Evolutionary conservation across 2,329 filamentous ascomycete species (phyloP).

Genomic region (Chaetomium sp.): DNA sequence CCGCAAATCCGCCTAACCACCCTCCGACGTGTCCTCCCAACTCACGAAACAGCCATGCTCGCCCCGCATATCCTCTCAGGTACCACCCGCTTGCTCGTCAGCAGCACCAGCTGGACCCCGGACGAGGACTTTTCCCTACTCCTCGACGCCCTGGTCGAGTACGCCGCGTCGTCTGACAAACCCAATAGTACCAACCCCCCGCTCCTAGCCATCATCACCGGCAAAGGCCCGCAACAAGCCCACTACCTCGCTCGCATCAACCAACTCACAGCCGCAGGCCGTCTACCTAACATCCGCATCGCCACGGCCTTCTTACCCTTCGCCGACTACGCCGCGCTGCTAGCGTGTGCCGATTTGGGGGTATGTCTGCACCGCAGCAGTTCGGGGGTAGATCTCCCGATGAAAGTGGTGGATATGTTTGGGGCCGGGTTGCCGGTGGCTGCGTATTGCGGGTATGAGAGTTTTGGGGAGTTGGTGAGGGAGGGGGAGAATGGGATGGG

Average conservation of each 20-base stretch:
- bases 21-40: slow-evolving; percentile 59
- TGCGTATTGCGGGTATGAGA: slow-evolving; percentile 79
- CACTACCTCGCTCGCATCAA: slow-evolving; percentile 64
- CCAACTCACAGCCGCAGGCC: slow-evolving; percentile 52
- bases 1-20: slow-evolving; percentile 47
- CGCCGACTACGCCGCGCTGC: slow-evolving; percentile 74
- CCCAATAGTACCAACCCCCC: slow-evolving; percentile 44
- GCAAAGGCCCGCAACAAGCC: slow-evolving; percentile 79
- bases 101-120: slow-evolving; percentile 93
- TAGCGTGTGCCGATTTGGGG: slow-evolving; percentile 81
- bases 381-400: slow-evolving; percentile 90
- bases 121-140: slow-evolving; percentile 93
- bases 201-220: slow-evolving; percentile 86
- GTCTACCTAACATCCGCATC: slow-evolving; percentile 64
- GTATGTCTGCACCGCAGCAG: slow-evolving; percentile 89
- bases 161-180: slow-evolving; percentile 46
- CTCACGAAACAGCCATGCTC: slow-evolving; percentile 37
- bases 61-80: slow-evolving; percentile 47
- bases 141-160: slow-evolving; percentile 71
- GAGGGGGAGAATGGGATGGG: slow-evolving; percentile 82
- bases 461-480: slow-evolving; percentile 83
- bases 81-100: slow-evolving; percentile 70
- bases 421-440: slow-evolving; percentile 86
- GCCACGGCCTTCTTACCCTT: slow-evolving; percentile 79
- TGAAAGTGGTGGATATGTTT: slow-evolving; percentile 99